Base-by-base conservation (phyloP, 2,329 filamentous ascomycete species). In the Colletotrichum phormii region DNA sequence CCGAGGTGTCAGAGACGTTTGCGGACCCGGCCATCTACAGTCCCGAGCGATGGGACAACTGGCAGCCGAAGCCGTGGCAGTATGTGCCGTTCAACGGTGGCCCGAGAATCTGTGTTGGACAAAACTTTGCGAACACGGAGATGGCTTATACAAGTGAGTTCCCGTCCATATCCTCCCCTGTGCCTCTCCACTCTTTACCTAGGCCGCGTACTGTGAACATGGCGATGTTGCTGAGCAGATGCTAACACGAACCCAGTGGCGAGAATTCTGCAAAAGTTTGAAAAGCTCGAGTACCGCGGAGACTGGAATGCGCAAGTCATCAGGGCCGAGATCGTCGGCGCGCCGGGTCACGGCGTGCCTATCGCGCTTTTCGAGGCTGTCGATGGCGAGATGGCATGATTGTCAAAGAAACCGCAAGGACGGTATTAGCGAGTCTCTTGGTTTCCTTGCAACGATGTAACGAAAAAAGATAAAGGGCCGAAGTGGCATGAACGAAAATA, bases 261-360 rank as follows among this genome's bases (percentile, higher is more conserved):
- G 1, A 80, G 82, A n/a, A 79, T 93, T 29, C 81, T 91, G 71
- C 91, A 93, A 79, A 87, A 87, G 66, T 93, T 91, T 75, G 86
- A 89, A 37, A 78, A 81, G 13, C 79, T 91, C 6, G 87, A 89
- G 75, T 87, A 86, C 62, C 79, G 83, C 4, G 84, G 84, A 2
- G 82, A 86, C 60, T 86, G 84, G 85, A 33, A 80, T 18, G 82
- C 81, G n/a, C 85, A 87, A 74, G 80, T 79, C 35, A 81, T 85
- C 75, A 84, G 83, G 76, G 81, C 84, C 3, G 84, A 86, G 72
- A 79, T 86, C 35, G 84, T 86, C 1, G 85, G 84, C 4, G 81
- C 80, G 26, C 85, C 85, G 0, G 83, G 83, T 2, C 78, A 84
- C 6, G 84, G 84, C 2, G 84, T 86, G 2, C 81, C 81, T 7